These are phyloP conservation scores for Kodamaea nitidulidarum DNA, from an alignment of 805 yeast species.

Conservation along the genomic window DNA sequence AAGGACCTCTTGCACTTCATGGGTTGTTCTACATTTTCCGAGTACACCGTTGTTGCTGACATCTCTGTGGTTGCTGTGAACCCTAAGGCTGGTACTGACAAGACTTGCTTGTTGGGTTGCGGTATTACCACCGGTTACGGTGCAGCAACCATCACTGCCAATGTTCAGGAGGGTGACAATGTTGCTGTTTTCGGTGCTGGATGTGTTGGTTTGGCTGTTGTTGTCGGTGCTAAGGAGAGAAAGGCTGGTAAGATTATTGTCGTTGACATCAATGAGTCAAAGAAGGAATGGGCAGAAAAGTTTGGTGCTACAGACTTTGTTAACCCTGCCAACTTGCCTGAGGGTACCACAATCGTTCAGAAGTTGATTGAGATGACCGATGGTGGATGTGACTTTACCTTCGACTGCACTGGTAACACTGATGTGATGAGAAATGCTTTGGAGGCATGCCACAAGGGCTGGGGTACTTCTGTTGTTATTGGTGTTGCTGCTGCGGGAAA, in stretches of 20 bases:
- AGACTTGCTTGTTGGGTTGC: slow-evolving; percentile 91
- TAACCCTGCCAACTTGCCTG: slow-evolving; percentile 74
- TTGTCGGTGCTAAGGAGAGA: slow-evolving; percentile 87
- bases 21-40: slow-evolving; percentile 98
- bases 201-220: slow-evolving; percentile 92
- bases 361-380: slow-evolving; percentile 83
- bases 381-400: slow-evolving; percentile 95
- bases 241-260: slow-evolving; percentile 80
- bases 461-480: slow-evolving; percentile 94
- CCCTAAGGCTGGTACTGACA: slow-evolving; percentile 76
- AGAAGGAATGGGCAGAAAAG: slow-evolving; percentile 78
- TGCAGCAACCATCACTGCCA: slow-evolving; percentile 92
- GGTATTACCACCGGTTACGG: slow-evolving; percentile 99
- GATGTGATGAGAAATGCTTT: slow-evolving; percentile 93
- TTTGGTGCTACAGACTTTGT: slow-evolving; percentile 96
- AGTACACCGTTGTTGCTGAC: slow-evolving; percentile 97
- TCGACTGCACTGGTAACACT: slow-evolving; percentile 97
- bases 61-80: slow-evolving; percentile 92
- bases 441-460: slow-evolving; percentile 97
- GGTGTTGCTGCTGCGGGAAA: slow-evolving; percentile 99
- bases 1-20: slow-evolving; percentile 83
- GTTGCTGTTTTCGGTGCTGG: slow-evolving; percentile 98
- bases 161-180: slow-evolving; percentile 85
- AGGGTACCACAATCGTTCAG: slow-evolving; percentile 73
- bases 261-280: slow-evolving; percentile 80